Base-by-base conservation (phyloP, 331 rosid species). In the Arachis monticola region DNA sequence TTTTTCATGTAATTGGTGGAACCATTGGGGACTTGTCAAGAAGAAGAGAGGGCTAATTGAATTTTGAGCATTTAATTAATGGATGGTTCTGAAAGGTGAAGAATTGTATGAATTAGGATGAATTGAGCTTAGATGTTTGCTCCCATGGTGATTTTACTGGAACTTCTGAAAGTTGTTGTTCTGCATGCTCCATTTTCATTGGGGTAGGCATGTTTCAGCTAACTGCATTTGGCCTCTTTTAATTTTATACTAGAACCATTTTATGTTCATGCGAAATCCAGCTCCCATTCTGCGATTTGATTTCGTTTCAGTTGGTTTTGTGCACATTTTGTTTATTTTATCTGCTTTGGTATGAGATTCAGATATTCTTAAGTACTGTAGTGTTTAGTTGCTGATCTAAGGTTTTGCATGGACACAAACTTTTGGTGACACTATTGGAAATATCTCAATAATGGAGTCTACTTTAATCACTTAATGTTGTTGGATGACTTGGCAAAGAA, bases 1-100 rank as follows among this genome's bases (percentile, higher is more conserved):
- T 22, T n/a, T 60, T 63, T 51, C 14, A 72, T 76, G 22, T 35
- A 65, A 46, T 70, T 75, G 79, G 60, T 87, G 48, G 62, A 35
- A 64, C 42, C 70, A 51, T 45, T 38, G 65, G 72, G 38, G 72
- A 44, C 1, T 64, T 62, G 70, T 56, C 53, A 11, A 58, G 2
- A 3, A 32, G 40, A 60, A 11, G 66, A 41, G 35, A 32, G 42
- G 27, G 46, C 38, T 60, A 64, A 73, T 32, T 32, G 4, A 32
- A 32, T 40, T 79, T 76, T 64, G 61, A 71, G 62, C 57, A 51
- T 46, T 42, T 78, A 67, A 41, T 42, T 17, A 64, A 13, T 35
- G 41, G 44, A 27, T 67, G 56, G 52, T 77, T 73, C 27, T 64
- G 22, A 69, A 41, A 56, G 67, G 50, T 61, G 57, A 77, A 45